Evolutionary conservation across 83 land plant genomes (phyloP).

Genomic region (Diphasiastrum complanatum): DNA sequence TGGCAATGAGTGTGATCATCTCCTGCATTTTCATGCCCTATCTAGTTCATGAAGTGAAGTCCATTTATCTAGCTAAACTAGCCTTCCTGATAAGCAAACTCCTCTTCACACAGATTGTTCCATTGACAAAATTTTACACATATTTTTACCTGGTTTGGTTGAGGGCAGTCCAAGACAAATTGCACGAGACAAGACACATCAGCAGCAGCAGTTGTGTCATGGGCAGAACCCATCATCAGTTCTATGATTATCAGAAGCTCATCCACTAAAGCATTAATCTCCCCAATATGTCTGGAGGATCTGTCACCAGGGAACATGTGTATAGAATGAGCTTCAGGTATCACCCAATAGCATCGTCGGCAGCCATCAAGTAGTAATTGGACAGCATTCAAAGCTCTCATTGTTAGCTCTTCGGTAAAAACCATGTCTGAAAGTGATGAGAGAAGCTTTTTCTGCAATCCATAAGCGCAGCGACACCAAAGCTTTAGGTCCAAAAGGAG

Average conservation of each 20-base stretch:
- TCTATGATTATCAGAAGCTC: constrained; percentile 89
- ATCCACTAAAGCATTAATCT: constrained; percentile 90
- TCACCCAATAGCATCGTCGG: constrained; percentile 85
- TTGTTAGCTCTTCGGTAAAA: constrained; percentile 72
- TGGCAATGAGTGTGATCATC: too few relatives aligned
- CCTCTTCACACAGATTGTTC: not conserved
- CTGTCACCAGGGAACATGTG: constrained; percentile 55
- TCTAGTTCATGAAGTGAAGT: too few relatives aligned
- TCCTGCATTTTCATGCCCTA: too few relatives aligned
- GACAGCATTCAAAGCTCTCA: constrained; percentile 92
- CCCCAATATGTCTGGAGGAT: constrained; percentile 61
- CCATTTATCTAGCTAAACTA: too few relatives aligned
- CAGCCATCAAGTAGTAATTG: constrained; percentile 98
- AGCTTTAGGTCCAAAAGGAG: constrained; percentile 84
- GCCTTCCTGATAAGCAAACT: too few relatives aligned
- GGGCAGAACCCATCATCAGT: constrained; percentile 69
- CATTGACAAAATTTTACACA: not conserved
- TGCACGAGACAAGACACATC: constrained; percentile 73
- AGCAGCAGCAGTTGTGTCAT: constrained; percentile 50
- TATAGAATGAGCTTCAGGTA: constrained; percentile 70
- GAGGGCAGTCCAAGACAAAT: constrained; percentile 95
- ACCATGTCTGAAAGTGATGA: constrained; percentile 98
- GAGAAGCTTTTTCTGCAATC: constrained; percentile 90
- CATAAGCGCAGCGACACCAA: constrained; percentile 85
- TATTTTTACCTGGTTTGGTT: constrained; percentile 81